A percentile compares a stretch with the other conserved stretches of the same genome.
Evolutionary conservation across 768 basidiomycete species (phyloP).

Genomic region (Lactarius quietus): DNA sequence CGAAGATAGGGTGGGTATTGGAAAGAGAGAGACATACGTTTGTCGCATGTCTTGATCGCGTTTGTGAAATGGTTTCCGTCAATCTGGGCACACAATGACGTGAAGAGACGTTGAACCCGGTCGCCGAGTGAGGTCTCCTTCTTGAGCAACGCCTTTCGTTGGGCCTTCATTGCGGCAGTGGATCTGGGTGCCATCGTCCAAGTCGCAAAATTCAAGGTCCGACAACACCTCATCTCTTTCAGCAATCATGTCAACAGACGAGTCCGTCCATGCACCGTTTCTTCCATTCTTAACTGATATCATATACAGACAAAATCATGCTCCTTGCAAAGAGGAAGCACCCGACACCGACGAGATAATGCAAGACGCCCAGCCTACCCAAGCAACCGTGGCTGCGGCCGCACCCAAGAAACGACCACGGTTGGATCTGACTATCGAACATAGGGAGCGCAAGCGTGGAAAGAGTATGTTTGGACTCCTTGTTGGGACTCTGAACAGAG

Average conservation of each 20-base stretch:
- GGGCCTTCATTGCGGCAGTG: slow-evolving; percentile 1
- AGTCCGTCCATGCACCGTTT: slow-evolving; percentile 21
- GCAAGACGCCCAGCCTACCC: slow-evolving; percentile 27
- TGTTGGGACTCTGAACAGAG: slow-evolving; percentile 80
- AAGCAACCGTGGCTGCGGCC: slow-evolving; percentile 31
- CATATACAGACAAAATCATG: slow-evolving; percentile 5
- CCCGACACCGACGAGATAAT: slow-evolving; percentile 25
- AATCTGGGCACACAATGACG: slow-evolving; percentile 80
- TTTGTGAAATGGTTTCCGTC: slow-evolving; percentile 85
- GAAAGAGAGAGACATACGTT: slow-evolving; percentile 53
- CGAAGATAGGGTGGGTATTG: not conserved
- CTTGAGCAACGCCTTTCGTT: slow-evolving; percentile 32
- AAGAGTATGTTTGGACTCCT: slow-evolving; percentile 86
- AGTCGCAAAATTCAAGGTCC: slow-evolving; percentile 20
- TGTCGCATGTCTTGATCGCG: slow-evolving; percentile 89
- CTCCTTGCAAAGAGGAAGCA: slow-evolving; percentile 8
- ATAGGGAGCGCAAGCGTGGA: slow-evolving; percentile 74
- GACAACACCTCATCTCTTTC: slow-evolving; percentile 2
- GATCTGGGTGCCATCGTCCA: slow-evolving; percentile 21
- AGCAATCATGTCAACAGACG: slow-evolving; percentile 26
- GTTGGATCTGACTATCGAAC: slow-evolving; percentile 56
- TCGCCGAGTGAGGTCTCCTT: slow-evolving; percentile 35
- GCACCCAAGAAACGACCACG: slow-evolving; percentile 61
- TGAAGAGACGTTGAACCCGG: slow-evolving; percentile 59
- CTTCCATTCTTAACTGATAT: not conserved